Evolutionary conservation across 768 basidiomycete species (phyloP).

Genomic region (Gloeophyllum trabeum): DNA sequence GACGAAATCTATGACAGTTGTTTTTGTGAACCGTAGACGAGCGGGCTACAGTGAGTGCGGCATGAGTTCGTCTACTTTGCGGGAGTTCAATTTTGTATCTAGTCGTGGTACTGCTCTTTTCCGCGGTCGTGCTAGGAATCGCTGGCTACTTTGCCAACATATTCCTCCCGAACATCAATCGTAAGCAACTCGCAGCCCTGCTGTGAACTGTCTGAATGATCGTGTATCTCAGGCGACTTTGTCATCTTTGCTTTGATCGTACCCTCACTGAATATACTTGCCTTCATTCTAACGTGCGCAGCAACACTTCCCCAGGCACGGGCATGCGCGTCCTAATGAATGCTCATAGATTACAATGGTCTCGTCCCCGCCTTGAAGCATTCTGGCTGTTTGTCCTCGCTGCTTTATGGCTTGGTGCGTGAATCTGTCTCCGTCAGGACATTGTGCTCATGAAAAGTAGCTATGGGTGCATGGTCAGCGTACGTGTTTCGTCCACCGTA

Average conservation of each 20-base stretch:
- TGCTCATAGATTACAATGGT: conserved; percentile 51
- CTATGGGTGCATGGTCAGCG: conserved; percentile 69
- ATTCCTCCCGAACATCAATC: conserved; percentile 54
- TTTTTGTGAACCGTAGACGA: conserved; percentile 45
- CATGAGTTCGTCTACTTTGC: conserved; percentile 14
- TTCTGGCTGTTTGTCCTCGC: conserved; percentile 40
- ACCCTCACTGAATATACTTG: conserved; percentile 53
- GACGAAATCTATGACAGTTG: conserved; percentile 65
- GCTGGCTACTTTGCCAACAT: conserved; percentile 53
- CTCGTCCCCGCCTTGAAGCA: conserved; percentile 55
- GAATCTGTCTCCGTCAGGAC: neutral
- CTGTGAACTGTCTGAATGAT: conserved; percentile 1
- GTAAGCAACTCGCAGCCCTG: conserved; percentile 27
- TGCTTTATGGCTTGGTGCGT: conserved; percentile 61
- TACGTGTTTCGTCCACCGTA: conserved; percentile 21
- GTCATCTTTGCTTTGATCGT: conserved; percentile 58
- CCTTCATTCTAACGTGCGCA: conserved; percentile 49
- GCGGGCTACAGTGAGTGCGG: conserved; percentile 37
- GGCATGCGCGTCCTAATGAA: neutral
- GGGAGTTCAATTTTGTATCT: conserved; percentile 2
- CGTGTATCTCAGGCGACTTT: conserved; percentile 46
- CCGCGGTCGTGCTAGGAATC: conserved; percentile 52
- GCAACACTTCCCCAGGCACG: neutral
- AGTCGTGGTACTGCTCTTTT: conserved; percentile 27
- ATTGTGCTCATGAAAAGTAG: conserved; percentile 21